A percentile compares a stretch with the other conserved stretches of the same genome.
Conservation (phyloP, 2,329 filamentous ascomycete genomes). For the Pezicula radicicola region DNA sequence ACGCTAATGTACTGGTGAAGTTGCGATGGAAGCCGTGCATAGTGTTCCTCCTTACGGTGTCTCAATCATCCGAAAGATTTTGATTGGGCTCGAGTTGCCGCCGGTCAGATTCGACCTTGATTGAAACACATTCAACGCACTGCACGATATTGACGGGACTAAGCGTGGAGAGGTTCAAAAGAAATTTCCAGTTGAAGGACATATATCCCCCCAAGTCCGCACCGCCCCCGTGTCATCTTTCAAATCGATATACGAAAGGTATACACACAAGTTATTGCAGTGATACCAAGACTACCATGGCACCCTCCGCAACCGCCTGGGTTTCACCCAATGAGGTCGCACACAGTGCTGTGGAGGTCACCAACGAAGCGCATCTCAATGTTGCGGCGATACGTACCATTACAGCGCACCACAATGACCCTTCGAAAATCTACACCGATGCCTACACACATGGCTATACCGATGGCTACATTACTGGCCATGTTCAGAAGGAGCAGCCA, state of each 20-base stretch:
- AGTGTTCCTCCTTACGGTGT: background rate
- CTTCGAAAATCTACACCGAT: conserved; percentile 10
- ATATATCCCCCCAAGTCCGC: conserved; percentile 1
- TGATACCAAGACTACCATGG: conserved; percentile 22
- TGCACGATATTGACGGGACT: background rate
- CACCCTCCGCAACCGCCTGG: conserved; percentile 27
- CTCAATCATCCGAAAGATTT: background rate
- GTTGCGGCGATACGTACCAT: conserved; percentile 14
- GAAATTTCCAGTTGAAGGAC: background rate
- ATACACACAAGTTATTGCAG: conserved; percentile 23
- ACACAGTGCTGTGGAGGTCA: background rate
- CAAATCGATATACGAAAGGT: conserved; percentile 6
- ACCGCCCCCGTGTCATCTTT: conserved; percentile 2
- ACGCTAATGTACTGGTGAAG: background rate
- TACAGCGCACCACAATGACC: conserved; percentile 1
- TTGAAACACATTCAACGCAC: background rate
- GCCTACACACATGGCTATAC: conserved; percentile 22
- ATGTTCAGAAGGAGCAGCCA: conserved; percentile 8
- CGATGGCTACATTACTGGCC: conserved; percentile 17
- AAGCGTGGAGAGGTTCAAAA: background rate
- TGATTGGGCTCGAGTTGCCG: background rate
- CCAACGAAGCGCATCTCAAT: conserved; percentile 19
- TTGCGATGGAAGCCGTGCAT: background rate
- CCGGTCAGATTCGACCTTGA: background rate
- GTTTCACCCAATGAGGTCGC: conserved; percentile 12